Percentiles rank a stretch among this genome's conserved stretches.
These are phyloP conservation scores for Phytophthora megakarya DNA, from an alignment of 352 stramenopile species.

Conservation along the genomic window DNA sequence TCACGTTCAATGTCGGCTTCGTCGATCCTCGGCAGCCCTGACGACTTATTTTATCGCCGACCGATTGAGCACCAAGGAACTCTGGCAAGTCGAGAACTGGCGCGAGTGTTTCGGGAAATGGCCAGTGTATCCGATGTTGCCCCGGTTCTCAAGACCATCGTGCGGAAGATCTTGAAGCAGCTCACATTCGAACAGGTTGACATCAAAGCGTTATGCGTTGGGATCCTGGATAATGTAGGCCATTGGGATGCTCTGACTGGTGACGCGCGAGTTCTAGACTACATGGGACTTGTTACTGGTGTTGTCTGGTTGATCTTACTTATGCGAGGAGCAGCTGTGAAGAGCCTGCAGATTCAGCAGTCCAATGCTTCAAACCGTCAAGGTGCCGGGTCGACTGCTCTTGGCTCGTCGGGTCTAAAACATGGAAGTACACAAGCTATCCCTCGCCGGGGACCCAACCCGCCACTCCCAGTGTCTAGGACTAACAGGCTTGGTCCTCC, in stretches of 20 bases:
- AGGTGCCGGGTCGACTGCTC: constrained; percentile 31
- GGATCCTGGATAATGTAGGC: constrained; percentile 73
- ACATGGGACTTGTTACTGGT: constrained; percentile 78
- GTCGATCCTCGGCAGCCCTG: constrained; percentile 39
- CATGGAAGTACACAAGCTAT: constrained; percentile 58
- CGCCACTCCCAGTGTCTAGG: constrained; percentile 34
- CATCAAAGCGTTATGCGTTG: constrained; percentile 78
- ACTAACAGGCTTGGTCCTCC: constrained; percentile 30
- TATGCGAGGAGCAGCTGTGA: constrained; percentile 78
- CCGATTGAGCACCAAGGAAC: constrained; percentile 60
- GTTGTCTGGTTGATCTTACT: constrained; percentile 79
- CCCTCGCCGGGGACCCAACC: constrained; percentile 47
- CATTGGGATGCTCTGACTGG: constrained; percentile 73
- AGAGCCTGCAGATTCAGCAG: constrained; percentile 87
- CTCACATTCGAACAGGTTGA: constrained; percentile 84
- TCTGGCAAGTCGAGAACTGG: constrained; percentile 72
- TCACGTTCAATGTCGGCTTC: constrained; percentile 42
- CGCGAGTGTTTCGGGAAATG: constrained; percentile 83
- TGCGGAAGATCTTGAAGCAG: constrained; percentile 86
- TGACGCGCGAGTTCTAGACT: constrained; percentile 72
- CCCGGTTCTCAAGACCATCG: constrained; percentile 82
- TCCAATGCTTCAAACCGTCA: constrained; percentile 52
- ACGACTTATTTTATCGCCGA: constrained; percentile 69
- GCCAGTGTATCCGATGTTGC: constrained; percentile 72
- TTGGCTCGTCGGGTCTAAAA: constrained; percentile 52